Percentiles rank a stretch among this genome's conserved stretches.
Evolutionary conservation across 768 basidiomycete species (phyloP).

Genomic region (Tricholoma bakamatsutake): DNA sequence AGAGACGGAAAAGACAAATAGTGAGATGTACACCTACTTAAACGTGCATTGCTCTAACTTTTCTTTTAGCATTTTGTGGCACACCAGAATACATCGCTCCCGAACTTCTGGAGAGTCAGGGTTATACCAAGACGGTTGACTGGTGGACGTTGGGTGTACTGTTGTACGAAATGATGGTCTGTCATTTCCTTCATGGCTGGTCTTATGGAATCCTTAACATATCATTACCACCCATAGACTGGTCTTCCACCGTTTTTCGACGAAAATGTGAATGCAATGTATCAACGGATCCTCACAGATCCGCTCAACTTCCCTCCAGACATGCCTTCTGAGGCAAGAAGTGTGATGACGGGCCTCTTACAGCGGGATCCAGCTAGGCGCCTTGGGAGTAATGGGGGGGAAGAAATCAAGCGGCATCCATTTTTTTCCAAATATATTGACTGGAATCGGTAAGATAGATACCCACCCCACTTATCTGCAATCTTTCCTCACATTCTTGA

Average conservation of each 20-base stretch:
- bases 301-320: constrained; percentile 90
- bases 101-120: constrained; percentile 91
- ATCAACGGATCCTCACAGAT: constrained; percentile 90
- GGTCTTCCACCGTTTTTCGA: constrained; percentile 98
- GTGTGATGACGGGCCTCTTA: constrained; percentile 83
- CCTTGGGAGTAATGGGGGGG: constrained; percentile 88
- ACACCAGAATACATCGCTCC: constrained; percentile 99
- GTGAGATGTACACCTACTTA: constrained; percentile 35
- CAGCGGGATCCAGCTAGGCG: constrained; percentile 84
- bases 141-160: constrained; percentile 99
- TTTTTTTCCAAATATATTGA: constrained; percentile 95
- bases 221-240: constrained; percentile 41
- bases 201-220: constrained; percentile 5
- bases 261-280: constrained; percentile 98
- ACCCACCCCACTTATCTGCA: background rate
- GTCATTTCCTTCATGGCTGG: constrained; percentile 12
- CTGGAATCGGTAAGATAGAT: constrained; percentile 64
- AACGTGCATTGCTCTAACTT: constrained; percentile 5
- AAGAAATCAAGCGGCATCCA: constrained; percentile 92
- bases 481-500: background rate
- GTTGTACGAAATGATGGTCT: constrained; percentile 93
- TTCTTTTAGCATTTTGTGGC: constrained; percentile 80
- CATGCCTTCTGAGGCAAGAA: constrained; percentile 81
- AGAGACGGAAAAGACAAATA: constrained; percentile 95
- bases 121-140: constrained; percentile 97